Conservation (phyloP, 2,329 filamentous ascomycete genomes). For the Phoma herbarum region DNA sequence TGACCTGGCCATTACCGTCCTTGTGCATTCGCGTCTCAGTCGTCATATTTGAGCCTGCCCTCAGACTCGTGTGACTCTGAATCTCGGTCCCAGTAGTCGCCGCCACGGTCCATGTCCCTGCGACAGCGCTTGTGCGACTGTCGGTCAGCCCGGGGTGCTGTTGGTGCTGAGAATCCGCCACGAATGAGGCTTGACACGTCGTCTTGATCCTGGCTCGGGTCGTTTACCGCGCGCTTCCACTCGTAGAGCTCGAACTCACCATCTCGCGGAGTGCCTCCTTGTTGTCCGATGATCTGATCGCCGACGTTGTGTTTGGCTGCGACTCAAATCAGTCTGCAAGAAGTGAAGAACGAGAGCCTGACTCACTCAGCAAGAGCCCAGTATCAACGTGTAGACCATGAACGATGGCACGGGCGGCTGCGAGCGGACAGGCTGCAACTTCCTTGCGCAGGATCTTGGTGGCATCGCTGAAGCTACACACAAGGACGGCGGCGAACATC, state of each 20-base stretch:
- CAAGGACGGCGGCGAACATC: constrained; percentile 93
- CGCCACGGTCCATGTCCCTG: neutral
- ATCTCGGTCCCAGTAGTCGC: constrained; percentile 2
- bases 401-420: constrained; percentile 47
- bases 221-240: constrained; percentile 9
- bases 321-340: constrained; percentile 3
- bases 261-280: constrained; percentile 5
- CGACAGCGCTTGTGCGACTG: neutral
- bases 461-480: constrained; percentile 80
- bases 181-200: constrained; percentile 12
- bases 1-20: neutral
- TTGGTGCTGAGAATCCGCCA: neutral
- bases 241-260: constrained; percentile 8
- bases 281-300: constrained; percentile 11
- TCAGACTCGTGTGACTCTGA: neutral
- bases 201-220: constrained; percentile 7
- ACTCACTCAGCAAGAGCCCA: constrained; percentile 33
- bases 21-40: neutral
- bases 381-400: constrained; percentile 35
- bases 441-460: constrained; percentile 78
- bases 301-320: constrained; percentile 33
- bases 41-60: constrained; percentile 7
- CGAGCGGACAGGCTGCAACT: constrained; percentile 77
- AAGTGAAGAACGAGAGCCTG: neutral
- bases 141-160: constrained; percentile 2